Percentiles rank a stretch among this genome's conserved stretches.
Conservation (phyloP, 495 filamentous ascomycete species). For the Trichodelitschia bisporula region DNA sequence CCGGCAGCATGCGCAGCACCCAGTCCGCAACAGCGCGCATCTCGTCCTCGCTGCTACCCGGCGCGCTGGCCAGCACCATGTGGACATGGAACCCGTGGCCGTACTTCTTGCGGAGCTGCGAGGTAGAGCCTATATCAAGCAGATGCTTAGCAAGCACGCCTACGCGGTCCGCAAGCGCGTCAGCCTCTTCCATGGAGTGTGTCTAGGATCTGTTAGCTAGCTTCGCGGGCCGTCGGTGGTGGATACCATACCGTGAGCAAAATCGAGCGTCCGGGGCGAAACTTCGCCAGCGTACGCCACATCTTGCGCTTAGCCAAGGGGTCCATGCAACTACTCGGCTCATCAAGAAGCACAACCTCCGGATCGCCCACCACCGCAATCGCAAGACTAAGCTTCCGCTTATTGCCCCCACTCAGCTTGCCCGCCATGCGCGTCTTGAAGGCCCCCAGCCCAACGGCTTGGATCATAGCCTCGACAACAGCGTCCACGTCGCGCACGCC, state of each 20-base stretch:
- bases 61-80: slow-evolving; percentile 47
- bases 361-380: slow-evolving; percentile 60
- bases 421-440: slow-evolving; percentile 36
- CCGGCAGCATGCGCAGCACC: slow-evolving; percentile 23
- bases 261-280: slow-evolving; percentile 7
- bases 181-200: slow-evolving; percentile 61
- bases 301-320: slow-evolving; percentile 10
- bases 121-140: slow-evolving; percentile 42
- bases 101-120: slow-evolving; percentile 29
- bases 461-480: slow-evolving; percentile 25
- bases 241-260: no score
- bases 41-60: slow-evolving; percentile 37
- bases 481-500: slow-evolving; percentile 36
- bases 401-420: slow-evolving; percentile 48
- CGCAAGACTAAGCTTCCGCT: slow-evolving; percentile 46
- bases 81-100: slow-evolving; percentile 41
- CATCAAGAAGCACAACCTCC: slow-evolving; percentile 41
- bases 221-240: no score
- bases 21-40: slow-evolving; percentile 36
- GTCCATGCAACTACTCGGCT: slow-evolving; percentile 11
- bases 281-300: slow-evolving; percentile 9
- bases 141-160: slow-evolving; percentile 49
- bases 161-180: slow-evolving; percentile 41
- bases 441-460: slow-evolving; percentile 19
- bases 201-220: no score